Evolutionary conservation across 2,329 filamentous ascomycete species (phyloP).

Genomic region (Hortaea sp.): DNA sequence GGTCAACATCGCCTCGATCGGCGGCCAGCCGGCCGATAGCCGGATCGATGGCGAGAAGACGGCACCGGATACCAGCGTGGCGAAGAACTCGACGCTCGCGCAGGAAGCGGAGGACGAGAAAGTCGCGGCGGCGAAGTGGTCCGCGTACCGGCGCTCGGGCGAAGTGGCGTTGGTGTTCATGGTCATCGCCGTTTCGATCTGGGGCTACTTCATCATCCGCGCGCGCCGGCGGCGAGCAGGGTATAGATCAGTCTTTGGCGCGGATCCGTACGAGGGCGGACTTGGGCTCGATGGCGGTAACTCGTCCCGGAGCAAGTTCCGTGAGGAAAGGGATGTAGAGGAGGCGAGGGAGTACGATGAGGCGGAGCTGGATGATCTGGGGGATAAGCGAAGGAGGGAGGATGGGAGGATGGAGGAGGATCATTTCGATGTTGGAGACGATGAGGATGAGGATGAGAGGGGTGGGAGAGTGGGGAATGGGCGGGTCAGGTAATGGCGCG

Average conservation of each 20-base stretch:
- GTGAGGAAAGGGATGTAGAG: constrained; percentile 42
- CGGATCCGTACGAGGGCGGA: constrained; percentile 34
- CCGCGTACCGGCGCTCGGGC: constrained; percentile 78
- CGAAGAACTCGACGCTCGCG: constrained; percentile 60
- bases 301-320: constrained; percentile 5
- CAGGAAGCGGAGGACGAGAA: constrained; percentile 59
- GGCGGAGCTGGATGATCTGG: constrained; percentile 47
- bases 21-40: constrained; percentile 67
- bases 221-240: constrained; percentile 39
- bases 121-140: constrained; percentile 77
- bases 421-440: constrained; percentile 14
- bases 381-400: constrained; percentile 2
- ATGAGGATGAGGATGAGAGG: constrained; percentile 6
- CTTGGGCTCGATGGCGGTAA: constrained; percentile 26
- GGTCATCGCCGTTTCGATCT: constrained; percentile 58
- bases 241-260: constrained; percentile 33
- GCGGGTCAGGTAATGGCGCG: background rate
- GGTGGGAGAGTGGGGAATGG: constrained; percentile 6
- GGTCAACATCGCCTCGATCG: constrained; percentile 83
- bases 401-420: constrained; percentile 4
- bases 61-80: constrained; percentile 60
- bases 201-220: constrained; percentile 62
- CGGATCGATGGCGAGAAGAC: constrained; percentile 78
- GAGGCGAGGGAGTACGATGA: constrained; percentile 44
- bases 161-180: constrained; percentile 79